Conservation (phyloP, 2,329 filamentous ascomycete genomes). For the Pyricularia sp. region DNA sequence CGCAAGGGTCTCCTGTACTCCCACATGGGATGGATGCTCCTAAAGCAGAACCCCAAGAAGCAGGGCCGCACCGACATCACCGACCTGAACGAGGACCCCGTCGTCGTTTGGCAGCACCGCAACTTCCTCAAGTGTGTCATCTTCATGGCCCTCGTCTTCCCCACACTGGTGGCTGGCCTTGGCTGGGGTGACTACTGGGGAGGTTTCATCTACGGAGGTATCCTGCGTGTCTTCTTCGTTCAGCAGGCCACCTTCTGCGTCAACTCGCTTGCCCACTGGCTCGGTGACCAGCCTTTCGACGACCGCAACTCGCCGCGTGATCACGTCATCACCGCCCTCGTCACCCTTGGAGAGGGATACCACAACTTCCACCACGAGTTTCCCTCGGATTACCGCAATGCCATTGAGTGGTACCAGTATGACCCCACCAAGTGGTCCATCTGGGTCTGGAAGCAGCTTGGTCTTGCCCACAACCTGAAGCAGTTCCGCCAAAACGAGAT, state of each 20-base stretch:
- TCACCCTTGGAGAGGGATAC: constrained; percentile 78
- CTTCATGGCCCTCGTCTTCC: constrained; percentile 68
- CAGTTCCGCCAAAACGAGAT: constrained; percentile 89
- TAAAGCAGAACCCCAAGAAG: constrained; percentile 88
- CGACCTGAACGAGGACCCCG: constrained; percentile 76
- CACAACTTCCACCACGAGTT: constrained; percentile 97
- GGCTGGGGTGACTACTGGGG: constrained; percentile 75
- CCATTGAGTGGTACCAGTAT: constrained; percentile 85
- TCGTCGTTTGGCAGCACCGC: constrained; percentile 82
- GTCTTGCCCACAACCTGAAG: constrained; percentile 80
- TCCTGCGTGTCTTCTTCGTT: constrained; percentile 80
- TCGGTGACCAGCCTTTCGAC: constrained; percentile 86
- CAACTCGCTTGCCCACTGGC: constrained; percentile 85
- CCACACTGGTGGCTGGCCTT: constrained; percentile 65
- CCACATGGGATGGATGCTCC: constrained; percentile 83
- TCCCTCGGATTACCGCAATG: constrained; percentile 87
- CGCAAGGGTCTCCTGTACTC: constrained; percentile 81
- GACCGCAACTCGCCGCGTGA: constrained; percentile 88
- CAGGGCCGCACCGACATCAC: constrained; percentile 83
- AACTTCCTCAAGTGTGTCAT: constrained; percentile 76
- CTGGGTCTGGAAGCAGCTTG: constrained; percentile 74
- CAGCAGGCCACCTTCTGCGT: constrained; percentile 91
- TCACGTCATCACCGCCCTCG: constrained; percentile 75
- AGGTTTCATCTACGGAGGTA: constrained; percentile 77
- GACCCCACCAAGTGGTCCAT: constrained; percentile 89